Evolutionary conservation across 352 stramenopile species (phyloP).

Genomic region (Pythium sp.): DNA sequence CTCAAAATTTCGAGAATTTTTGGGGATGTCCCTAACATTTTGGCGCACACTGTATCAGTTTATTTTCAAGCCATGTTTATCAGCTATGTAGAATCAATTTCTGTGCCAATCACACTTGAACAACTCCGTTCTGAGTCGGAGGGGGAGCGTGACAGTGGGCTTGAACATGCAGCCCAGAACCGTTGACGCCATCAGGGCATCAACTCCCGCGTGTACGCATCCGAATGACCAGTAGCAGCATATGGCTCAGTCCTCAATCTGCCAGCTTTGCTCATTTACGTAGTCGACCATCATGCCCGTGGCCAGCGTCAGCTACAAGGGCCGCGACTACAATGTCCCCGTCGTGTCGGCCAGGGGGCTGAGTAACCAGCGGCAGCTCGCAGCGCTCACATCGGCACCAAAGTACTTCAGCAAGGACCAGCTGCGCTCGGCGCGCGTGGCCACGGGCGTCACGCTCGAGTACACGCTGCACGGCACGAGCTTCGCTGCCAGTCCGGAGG

Average conservation of each 20-base stretch:
- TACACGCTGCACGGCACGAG: slow-evolving; percentile 38
- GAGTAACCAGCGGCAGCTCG: slow-evolving; percentile 16
- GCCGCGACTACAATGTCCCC: neutral
- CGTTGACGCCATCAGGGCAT: neutral
- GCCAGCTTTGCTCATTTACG: neutral
- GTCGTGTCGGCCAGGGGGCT: slow-evolving; percentile 12
- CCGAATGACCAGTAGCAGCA: too few relatives aligned
- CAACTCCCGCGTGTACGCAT: neutral
- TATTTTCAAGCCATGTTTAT: too few relatives aligned
- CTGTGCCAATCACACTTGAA: too few relatives aligned
- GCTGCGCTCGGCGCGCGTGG: slow-evolving; percentile 11
- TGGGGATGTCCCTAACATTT: too few relatives aligned
- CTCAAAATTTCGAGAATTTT: too few relatives aligned
- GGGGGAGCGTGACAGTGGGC: too few relatives aligned
- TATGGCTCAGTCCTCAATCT: neutral
- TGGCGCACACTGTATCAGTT: too few relatives aligned
- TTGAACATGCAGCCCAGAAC: neutral
- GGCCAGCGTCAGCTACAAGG: neutral
- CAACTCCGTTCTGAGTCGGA: too few relatives aligned
- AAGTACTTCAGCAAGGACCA: slow-evolving; percentile 22
- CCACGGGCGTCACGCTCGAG: slow-evolving; percentile 43
- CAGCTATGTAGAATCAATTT: too few relatives aligned
- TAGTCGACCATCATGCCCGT: neutral
- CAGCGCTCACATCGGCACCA: slow-evolving; percentile 19
- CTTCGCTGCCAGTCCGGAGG: neutral